Conservation (phyloP, 257 asterid genomes). For the Salvia rosmarinus region DNA sequence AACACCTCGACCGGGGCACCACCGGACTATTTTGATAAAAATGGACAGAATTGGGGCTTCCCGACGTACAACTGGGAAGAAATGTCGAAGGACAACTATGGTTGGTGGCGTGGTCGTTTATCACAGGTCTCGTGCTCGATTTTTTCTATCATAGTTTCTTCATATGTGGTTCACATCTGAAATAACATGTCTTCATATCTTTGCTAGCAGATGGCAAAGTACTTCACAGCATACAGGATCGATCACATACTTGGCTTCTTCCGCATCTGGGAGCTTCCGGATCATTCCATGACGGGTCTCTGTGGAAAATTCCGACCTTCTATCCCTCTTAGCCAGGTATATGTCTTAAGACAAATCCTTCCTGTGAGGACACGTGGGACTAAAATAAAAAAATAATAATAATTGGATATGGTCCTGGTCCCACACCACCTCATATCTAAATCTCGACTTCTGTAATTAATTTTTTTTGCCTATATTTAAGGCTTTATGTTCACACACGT, state of each 20-base stretch:
- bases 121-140: slow-evolving; percentile 63
- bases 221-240: slow-evolving; percentile 93
- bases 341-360: neutral
- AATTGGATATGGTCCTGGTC: too few species aligned
- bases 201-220: slow-evolving; percentile 82
- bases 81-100: slow-evolving; percentile 97
- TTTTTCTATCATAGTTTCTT: slow-evolving; percentile 5
- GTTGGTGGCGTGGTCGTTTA: slow-evolving; percentile 98
- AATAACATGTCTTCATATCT: neutral
- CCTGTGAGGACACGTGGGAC: too few species aligned
- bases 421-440: too few species aligned
- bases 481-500: neutral
- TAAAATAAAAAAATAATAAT: too few species aligned
- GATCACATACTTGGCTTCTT: slow-evolving; percentile 96
- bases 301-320: slow-evolving; percentile 98
- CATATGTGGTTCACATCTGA: slow-evolving; percentile 8
- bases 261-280: slow-evolving; percentile 99
- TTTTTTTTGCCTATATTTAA: neutral
- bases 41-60: slow-evolving; percentile 99
- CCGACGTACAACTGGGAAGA: slow-evolving; percentile 99
- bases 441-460: too few species aligned
- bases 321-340: slow-evolving; percentile 84
- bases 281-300: slow-evolving; percentile 92
- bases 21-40: slow-evolving; percentile 95
- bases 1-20: slow-evolving; percentile 98